These are phyloP conservation scores for Wallacemonas sp. DNA, from an alignment of 208 protist genomes.

Conservation along the genomic window DNA sequence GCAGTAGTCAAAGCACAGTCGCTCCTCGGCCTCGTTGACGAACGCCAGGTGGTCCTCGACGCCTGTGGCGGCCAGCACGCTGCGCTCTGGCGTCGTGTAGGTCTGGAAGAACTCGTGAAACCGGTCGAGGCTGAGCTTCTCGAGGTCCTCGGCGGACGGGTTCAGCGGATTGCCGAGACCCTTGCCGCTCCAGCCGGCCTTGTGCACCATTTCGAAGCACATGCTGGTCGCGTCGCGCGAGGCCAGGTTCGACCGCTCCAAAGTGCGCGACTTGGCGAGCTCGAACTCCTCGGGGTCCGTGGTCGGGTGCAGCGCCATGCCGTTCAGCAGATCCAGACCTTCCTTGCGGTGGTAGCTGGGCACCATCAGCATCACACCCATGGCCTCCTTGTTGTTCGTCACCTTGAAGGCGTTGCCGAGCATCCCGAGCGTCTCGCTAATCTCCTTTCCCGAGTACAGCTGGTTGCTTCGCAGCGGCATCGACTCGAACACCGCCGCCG, in stretches of 20 bases:
- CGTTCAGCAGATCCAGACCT: slow-evolving; percentile 77
- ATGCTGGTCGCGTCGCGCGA: slow-evolving; percentile 75
- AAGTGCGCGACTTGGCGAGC: slow-evolving; percentile 59
- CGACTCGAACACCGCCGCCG: slow-evolving; percentile 77
- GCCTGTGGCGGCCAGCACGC: slow-evolving; percentile 81
- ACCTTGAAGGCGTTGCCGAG: slow-evolving; percentile 84
- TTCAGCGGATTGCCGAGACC: slow-evolving; percentile 69
- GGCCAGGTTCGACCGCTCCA: slow-evolving; percentile 50
- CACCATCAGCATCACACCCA: slow-evolving; percentile 79
- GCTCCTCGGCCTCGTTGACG: slow-evolving; percentile 58
- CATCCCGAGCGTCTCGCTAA: slow-evolving; percentile 65
- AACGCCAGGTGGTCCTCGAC: slow-evolving; percentile 76
- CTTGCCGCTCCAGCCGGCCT: slow-evolving; percentile 84
- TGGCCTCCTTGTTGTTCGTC: slow-evolving; percentile 87
- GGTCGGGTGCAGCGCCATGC: slow-evolving; percentile 76
- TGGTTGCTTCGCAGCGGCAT: slow-evolving; percentile 72
- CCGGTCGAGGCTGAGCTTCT: slow-evolving; percentile 60
- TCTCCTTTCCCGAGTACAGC: slow-evolving; percentile 47
- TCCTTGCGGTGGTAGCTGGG: slow-evolving; percentile 80
- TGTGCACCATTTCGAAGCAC: slow-evolving; percentile 90
- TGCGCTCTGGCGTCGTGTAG: slow-evolving; percentile 68
- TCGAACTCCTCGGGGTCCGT: slow-evolving; percentile 63
- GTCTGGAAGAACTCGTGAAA: slow-evolving; percentile 68
- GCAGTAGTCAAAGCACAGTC: slow-evolving; percentile 53
- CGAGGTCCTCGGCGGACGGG: slow-evolving; percentile 54